phyloP scores from a whole-genome alignment of 768 basidiomycete species.

The Hydnum rufescens region DNA sequence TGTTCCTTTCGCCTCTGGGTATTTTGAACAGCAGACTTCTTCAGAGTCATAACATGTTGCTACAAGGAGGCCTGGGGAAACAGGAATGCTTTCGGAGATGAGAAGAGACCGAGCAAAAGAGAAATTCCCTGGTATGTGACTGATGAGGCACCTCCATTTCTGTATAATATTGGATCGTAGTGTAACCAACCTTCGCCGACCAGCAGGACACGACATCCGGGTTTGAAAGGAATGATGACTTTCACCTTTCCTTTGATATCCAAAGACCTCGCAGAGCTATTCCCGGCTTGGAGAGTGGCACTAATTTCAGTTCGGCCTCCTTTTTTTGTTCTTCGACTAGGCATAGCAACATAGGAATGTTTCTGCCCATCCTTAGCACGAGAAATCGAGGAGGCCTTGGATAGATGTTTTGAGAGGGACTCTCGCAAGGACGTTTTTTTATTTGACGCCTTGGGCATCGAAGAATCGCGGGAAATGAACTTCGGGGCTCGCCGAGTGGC shows the following conservation, averaged over 20 bases:
- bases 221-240: slow-evolving; percentile 38
- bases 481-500: too few relatives aligned
- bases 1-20: slow-evolving; percentile 42
- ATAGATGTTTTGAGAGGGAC: not conserved
- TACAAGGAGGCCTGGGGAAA: slow-evolving; percentile 48
- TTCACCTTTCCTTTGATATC: not conserved
- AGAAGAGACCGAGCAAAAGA: slow-evolving; percentile 70
- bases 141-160: not conserved
- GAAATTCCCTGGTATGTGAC: slow-evolving; percentile 36
- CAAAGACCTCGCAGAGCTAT: not conserved
- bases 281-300: not conserved
- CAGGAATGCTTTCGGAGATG: slow-evolving; percentile 23
- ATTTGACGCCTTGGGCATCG: not conserved
- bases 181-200: slow-evolving; percentile 70
- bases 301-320: not conserved
- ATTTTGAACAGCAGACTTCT: slow-evolving; percentile 58
- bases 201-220: slow-evolving; percentile 44
- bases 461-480: too few relatives aligned
- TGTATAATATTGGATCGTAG: not conserved
- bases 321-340: not conserved
- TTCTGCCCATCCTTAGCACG: not conserved
- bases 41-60: slow-evolving; percentile 78
- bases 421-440: not conserved
- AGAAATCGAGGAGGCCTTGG: not conserved
- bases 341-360: not conserved